Base-by-base conservation (phyloP, 2,329 filamentous ascomycete genomes). In the Scorias spongiosa region DNA sequence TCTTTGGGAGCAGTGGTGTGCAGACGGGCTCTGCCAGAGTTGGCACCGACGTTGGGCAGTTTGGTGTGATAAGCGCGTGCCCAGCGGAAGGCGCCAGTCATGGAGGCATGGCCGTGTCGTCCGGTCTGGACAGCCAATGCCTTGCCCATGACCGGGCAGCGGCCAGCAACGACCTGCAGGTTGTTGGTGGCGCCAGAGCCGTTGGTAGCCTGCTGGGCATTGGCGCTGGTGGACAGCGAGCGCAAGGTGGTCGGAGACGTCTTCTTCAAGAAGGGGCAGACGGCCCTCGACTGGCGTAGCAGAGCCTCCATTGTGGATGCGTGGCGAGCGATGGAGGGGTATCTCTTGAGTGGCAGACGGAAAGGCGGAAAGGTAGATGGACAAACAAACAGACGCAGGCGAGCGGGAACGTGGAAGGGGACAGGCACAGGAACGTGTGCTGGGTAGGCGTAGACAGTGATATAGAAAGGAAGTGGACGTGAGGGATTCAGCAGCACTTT, bases 61-160 rank as follows among this genome's bases (percentile, higher is more conserved):
- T 65, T 66, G 39, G 61, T 57, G 53, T 66, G 63, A 60, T 71
- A 71, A 44, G 68, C 65, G 41, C 70, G 58, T 42, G 63, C 60
- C 47, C 69, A 68, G 43, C 65, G 70, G 52, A 68, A 72, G 50
- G 66, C 67, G 32, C 68, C 68, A 34, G 65, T 63, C 15, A 72
- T 61, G 29, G 63, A 60, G 49, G 58, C 61, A 54, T 66, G 66
- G 52, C 60, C 62, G 48, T 65, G 63, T 57, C 70, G 71, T 46
- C 68, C 66, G 47, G 67, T 68, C 72, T 95, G 89, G 34, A 95
- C 81, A 48, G 86, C 84, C 63, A 98, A 77, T 37, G 91, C 91
- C 74, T 95, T 93, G 65, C 88, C 89, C 91, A 98, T 98, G 65
- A 98, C 82, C 46, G 91, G 91, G 75, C 91, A 98, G 64, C 89